Evolutionary conservation across 345 rosid species (phyloP).

Genomic region (Conringia planisiliqua): DNA sequence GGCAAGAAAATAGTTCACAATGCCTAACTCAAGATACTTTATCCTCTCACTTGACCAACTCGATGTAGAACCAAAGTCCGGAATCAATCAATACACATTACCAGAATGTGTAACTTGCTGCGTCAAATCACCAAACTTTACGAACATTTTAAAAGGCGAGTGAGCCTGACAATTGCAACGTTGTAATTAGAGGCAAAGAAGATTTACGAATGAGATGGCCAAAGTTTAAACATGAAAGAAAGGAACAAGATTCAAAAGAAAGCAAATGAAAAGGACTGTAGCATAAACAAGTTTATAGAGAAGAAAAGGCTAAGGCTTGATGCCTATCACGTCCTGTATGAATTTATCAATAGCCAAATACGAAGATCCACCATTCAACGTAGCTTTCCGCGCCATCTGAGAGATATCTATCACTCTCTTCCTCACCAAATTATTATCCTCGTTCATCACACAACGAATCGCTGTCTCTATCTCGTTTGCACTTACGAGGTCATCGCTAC

Average conservation of each 20-base stretch:
- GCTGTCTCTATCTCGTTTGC: constrained; percentile 35
- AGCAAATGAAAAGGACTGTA: background rate
- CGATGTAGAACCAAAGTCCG: background rate
- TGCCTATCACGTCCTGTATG: constrained; percentile 18
- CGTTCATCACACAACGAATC: constrained; percentile 24
- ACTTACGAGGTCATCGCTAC: constrained; percentile 23
- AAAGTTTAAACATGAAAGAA: background rate
- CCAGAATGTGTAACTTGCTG: background rate
- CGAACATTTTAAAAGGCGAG: constrained; percentile 45
- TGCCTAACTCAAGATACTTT: background rate
- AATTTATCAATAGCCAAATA: constrained; percentile 15
- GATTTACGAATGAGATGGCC: background rate
- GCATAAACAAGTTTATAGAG: background rate
- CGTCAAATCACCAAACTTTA: constrained; percentile 37
- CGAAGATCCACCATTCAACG: constrained; percentile 34
- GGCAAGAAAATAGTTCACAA: background rate
- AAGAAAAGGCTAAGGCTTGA: background rate
- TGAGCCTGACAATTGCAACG: constrained; percentile 12
- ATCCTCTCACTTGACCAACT: background rate
- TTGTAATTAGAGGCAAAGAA: background rate
- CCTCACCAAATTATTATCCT: constrained; percentile 19
- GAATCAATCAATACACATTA: background rate
- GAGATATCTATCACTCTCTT: constrained; percentile 25
- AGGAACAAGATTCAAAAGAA: background rate
- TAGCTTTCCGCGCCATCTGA: constrained; percentile 17